Percentiles rank a stretch among this genome's conserved stretches.
phyloP scores from a whole-genome alignment of 1,139 yeast genomes.

The Taphrina deformans region DNA sequence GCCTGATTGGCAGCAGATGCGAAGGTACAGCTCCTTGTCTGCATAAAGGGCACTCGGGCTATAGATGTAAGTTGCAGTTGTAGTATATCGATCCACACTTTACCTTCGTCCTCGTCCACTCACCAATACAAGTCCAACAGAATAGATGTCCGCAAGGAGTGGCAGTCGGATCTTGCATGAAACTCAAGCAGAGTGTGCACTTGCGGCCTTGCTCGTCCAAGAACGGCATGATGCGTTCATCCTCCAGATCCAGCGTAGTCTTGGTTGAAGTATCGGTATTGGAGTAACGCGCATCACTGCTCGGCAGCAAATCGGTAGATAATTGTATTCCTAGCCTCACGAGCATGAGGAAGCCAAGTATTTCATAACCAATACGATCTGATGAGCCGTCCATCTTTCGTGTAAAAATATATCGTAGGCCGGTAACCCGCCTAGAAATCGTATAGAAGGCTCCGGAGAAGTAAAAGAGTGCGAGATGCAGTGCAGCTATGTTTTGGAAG shows the following conservation, averaged over 20 bases:
- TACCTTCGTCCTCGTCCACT: slow-evolving; percentile 74
- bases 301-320: background rate
- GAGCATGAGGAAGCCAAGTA: slow-evolving; percentile 70
- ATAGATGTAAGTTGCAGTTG: slow-evolving; percentile 39
- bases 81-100: background rate
- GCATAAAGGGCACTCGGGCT: slow-evolving; percentile 89
- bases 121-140: slow-evolving; percentile 88
- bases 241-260: slow-evolving; percentile 55
- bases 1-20: slow-evolving; percentile 64
- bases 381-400: slow-evolving; percentile 35
- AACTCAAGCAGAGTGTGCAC: slow-evolving; percentile 80
- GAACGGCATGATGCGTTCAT: slow-evolving; percentile 61
- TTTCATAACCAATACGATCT: slow-evolving; percentile 64
- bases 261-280: background rate
- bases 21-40: slow-evolving; percentile 74
- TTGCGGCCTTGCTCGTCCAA: slow-evolving; percentile 68
- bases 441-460: slow-evolving; percentile 78
- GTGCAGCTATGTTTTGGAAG: slow-evolving; percentile 28
- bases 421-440: slow-evolving; percentile 71
- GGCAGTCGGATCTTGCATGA: slow-evolving; percentile 78
- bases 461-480: slow-evolving; percentile 80
- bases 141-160: slow-evolving; percentile 90
- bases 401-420: slow-evolving; percentile 67
- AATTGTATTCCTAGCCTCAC: slow-evolving; percentile 54
- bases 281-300: background rate